Percentiles rank a stretch among this genome's conserved stretches.
phyloP scores from a whole-genome alignment of 768 basidiomycete species.

The Kwoniella sp. region DNA sequence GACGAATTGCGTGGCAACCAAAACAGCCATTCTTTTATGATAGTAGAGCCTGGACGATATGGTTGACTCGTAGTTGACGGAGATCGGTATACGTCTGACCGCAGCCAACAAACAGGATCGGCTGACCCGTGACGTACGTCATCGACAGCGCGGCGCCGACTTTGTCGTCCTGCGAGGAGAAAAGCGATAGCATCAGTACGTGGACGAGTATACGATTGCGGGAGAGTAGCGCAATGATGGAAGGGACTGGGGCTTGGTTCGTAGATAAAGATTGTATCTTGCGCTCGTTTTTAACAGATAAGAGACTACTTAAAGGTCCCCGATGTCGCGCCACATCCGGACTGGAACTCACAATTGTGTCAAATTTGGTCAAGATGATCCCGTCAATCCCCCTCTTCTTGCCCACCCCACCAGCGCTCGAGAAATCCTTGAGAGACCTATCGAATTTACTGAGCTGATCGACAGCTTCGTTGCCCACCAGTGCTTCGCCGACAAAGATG shows the following conservation, averaged over 20 bases:
- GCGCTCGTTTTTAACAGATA: no score
- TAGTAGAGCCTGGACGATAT: constrained; percentile 91
- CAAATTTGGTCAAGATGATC: constrained; percentile 98
- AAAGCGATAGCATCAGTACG: no score
- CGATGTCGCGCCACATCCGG: no score
- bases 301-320: no score
- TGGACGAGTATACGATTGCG: no score
- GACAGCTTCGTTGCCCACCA: constrained; percentile 98
- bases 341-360: constrained; percentile 87
- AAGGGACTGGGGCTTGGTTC: no score
- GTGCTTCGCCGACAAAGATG: constrained; percentile 94
- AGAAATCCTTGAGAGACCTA: constrained; percentile 88
- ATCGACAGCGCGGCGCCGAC: constrained; percentile 97
- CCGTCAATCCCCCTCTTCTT: constrained; percentile 85
- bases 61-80: constrained; percentile 81
- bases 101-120: constrained; percentile 96
- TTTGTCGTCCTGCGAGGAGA: constrained; percentile 61
- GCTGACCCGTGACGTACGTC: constrained; percentile 98
- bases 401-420: constrained; percentile 61
- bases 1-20: not conserved
- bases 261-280: no score
- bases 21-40: constrained; percentile 20
- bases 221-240: no score
- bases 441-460: constrained; percentile 98
- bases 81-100: constrained; percentile 99